Percentiles rank a stretch among this genome's conserved stretches.
Conservation (phyloP, 305 asterid genomes). For the Plantago lanceolata region DNA sequence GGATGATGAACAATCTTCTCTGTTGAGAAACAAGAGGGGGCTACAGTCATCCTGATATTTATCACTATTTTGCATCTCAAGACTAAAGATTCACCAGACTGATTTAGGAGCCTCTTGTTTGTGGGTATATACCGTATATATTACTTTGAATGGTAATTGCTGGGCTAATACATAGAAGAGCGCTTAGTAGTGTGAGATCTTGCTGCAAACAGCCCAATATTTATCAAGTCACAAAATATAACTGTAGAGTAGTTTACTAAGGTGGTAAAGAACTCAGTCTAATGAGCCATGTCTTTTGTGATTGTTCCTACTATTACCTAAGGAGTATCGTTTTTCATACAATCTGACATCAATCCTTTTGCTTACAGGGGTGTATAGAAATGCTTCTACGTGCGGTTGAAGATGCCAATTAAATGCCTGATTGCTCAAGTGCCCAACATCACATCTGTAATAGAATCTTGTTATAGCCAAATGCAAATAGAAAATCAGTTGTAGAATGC, state of each 20-base stretch:
- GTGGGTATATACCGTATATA: no score
- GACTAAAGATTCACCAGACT: no score
- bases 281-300: no score
- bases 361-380: conserved; percentile 37
- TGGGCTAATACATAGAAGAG: no score
- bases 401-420: conserved; percentile 4
- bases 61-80: conserved; percentile 9
- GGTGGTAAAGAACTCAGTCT: no score
- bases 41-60: conserved; percentile 47
- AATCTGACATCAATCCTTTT: conserved; percentile 15
- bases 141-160: no score
- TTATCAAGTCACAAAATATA: no score
- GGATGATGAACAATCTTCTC: conserved; percentile 61
- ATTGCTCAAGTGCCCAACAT: neutral
- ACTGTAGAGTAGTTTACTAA: no score
- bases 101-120: no score
- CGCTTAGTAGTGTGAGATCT: no score
- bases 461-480: conserved; percentile 9
- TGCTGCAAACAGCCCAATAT: no score
- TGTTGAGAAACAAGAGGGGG: conserved; percentile 51
- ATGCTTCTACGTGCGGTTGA: neutral
- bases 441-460: neutral
- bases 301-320: neutral
- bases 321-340: no score
- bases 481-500: neutral